phyloP scores from a whole-genome alignment of 768 basidiomycete genomes.

The Termitomyces sp. region DNA sequence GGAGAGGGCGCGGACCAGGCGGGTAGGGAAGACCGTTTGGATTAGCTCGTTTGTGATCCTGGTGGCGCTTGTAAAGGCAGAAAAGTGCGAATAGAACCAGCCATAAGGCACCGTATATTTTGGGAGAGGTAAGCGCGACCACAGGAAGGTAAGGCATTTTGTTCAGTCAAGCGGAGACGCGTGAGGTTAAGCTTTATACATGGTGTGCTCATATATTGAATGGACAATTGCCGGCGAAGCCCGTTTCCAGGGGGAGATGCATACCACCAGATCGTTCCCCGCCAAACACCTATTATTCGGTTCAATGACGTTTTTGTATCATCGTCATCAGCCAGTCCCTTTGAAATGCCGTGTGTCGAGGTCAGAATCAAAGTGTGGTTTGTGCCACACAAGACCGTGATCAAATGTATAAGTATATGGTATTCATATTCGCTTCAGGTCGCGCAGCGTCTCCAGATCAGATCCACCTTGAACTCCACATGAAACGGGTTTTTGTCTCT shows the following conservation, averaged over 20 bases:
- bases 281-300: neutral
- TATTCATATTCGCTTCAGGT: too few relatives aligned
- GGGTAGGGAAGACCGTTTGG: conserved; percentile 31
- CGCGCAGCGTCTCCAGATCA: too few relatives aligned
- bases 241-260: conserved; percentile 3
- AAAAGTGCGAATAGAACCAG: conserved; percentile 2
- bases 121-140: neutral
- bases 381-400: too few relatives aligned
- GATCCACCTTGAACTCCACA: neutral
- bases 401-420: too few relatives aligned
- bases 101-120: conserved; percentile 4
- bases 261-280: neutral
- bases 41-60: conserved; percentile 8
- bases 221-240: neutral
- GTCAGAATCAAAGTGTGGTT: too few relatives aligned
- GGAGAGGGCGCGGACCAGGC: conserved; percentile 49
- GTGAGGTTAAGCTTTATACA: neutral
- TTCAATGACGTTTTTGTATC: neutral
- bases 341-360: neutral
- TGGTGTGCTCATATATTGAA: neutral
- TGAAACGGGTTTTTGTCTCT: neutral
- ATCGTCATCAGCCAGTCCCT: neutral
- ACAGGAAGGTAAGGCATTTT: conserved; percentile 8
- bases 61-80: conserved; percentile 5
- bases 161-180: neutral